A percentile compares a stretch with the other conserved stretches of the same genome.
phyloP scores from a whole-genome alignment of 2,329 filamentous ascomycete genomes.

The Escovopsis sp. region DNA sequence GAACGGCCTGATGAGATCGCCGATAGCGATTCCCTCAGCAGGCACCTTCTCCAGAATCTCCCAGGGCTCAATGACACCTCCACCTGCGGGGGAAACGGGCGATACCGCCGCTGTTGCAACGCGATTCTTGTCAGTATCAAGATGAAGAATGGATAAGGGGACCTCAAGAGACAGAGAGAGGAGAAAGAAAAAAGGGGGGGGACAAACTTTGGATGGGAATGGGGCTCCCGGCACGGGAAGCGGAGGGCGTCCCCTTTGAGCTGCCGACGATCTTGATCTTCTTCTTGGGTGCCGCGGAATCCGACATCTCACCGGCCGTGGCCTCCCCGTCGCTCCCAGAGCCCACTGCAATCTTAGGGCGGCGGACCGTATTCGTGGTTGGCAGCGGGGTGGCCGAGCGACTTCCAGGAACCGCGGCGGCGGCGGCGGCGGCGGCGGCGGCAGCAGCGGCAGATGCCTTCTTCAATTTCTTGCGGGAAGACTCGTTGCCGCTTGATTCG shows the following conservation, averaged over 20 bases:
- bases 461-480: conserved; percentile 63
- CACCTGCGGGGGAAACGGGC: conserved; percentile 18
- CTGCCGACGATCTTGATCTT: conserved; percentile 40
- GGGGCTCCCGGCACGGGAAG: conserved; percentile 49
- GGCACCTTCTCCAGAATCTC: conserved; percentile 42
- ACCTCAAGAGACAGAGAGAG: too few species aligned
- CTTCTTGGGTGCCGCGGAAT: conserved; percentile 34
- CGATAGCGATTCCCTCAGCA: conserved; percentile 38
- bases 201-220: conserved; percentile 21
- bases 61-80: conserved; percentile 27
- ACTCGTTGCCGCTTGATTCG: conserved; percentile 86
- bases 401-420: conserved; percentile 37
- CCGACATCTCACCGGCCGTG: conserved; percentile 53
- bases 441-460: conserved; percentile 36
- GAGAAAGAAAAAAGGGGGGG: too few species aligned
- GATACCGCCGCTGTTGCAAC: conserved; percentile 13
- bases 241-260: conserved; percentile 37
- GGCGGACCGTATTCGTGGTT: conserved; percentile 22
- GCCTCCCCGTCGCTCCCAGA: conserved; percentile 60
- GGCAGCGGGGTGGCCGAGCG: conserved; percentile 42
- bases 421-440: conserved; percentile 35
- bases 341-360: conserved; percentile 33
- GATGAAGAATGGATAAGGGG: too few species aligned
- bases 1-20: conserved; percentile 39
- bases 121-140: conserved; percentile 1